phyloP scores from a whole-genome alignment of 768 basidiomycete genomes.

The Boletales sp. region DNA sequence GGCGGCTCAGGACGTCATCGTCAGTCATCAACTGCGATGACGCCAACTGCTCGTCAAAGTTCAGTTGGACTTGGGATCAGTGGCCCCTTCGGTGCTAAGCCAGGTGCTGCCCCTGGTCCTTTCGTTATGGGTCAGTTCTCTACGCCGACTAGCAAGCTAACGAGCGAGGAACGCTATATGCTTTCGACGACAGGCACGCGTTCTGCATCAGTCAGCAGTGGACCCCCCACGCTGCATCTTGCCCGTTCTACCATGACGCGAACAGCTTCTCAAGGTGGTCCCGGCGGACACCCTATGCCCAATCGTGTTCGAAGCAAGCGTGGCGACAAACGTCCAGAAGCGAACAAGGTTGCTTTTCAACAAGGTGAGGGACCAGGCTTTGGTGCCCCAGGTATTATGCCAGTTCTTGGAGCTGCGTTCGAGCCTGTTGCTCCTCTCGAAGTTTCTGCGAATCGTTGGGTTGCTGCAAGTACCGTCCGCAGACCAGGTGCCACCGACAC shows the following conservation, averaged over 20 bases:
- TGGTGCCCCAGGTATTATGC: slow-evolving; percentile 27
- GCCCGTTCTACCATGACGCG: slow-evolving; percentile 65
- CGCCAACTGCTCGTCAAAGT: slow-evolving; percentile 43
- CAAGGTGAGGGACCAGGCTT: slow-evolving; percentile 36
- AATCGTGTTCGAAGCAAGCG: slow-evolving; percentile 78
- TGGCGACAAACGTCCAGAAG: slow-evolving; percentile 71
- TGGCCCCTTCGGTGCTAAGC: slow-evolving; percentile 28
- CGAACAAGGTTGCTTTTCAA: slow-evolving; percentile 39
- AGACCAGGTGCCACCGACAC: slow-evolving; percentile 39
- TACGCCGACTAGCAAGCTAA: slow-evolving; percentile 51
- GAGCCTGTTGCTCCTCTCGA: slow-evolving; percentile 81
- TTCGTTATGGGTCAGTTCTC: slow-evolving; percentile 70
- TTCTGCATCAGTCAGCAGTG: slow-evolving; percentile 54
- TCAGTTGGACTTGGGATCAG: slow-evolving; percentile 47
- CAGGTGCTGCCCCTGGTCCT: slow-evolving; percentile 22
- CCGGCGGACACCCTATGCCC: slow-evolving; percentile 45
- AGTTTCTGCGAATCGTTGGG: slow-evolving; percentile 81
- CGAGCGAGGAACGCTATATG: slow-evolving; percentile 67
- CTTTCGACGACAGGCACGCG: slow-evolving; percentile 38
- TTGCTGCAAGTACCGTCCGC: slow-evolving; percentile 44
- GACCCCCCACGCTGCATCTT: slow-evolving; percentile 45
- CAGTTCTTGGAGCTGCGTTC: slow-evolving; percentile 30
- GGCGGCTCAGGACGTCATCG: slow-evolving; percentile 64
- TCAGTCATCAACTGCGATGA: slow-evolving; percentile 40
- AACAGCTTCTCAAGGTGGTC: slow-evolving; percentile 62